phyloP scores from a whole-genome alignment of 352 stramenopile genomes.

The Blastocystis sp. region DNA sequence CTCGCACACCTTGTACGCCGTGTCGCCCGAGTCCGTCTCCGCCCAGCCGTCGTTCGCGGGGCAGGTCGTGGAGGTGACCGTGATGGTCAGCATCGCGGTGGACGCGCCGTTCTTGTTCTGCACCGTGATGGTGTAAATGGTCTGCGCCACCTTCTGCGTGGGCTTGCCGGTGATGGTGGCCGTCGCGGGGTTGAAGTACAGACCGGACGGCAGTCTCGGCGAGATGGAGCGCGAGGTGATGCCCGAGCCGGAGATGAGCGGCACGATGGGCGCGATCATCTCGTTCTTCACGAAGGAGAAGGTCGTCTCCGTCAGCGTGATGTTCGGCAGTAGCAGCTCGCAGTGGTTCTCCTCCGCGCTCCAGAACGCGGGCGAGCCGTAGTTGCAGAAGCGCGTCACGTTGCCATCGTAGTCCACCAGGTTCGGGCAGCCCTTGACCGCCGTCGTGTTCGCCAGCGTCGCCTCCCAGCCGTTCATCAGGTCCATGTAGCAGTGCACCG shows the following conservation, averaged over 20 bases:
- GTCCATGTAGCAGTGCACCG: slow-evolving; percentile 60
- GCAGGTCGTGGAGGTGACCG: slow-evolving; percentile 27
- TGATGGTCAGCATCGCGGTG: slow-evolving; percentile 51
- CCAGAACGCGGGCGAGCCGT: slow-evolving; percentile 45
- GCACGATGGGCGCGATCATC: slow-evolving; percentile 60
- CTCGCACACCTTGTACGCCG: slow-evolving; percentile 15
- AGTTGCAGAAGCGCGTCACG: slow-evolving; percentile 36
- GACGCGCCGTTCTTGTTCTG: slow-evolving; percentile 49
- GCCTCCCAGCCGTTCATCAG: slow-evolving; percentile 66
- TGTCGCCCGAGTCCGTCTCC: slow-evolving; percentile 62
- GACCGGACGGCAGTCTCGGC: slow-evolving; percentile 52
- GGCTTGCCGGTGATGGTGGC: slow-evolving; percentile 60
- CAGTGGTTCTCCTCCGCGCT: slow-evolving; percentile 36
- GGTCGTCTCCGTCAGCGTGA: slow-evolving; percentile 38
- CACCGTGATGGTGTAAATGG: slow-evolving; percentile 54
- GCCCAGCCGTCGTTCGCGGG: slow-evolving; percentile 26
- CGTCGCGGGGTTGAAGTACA: slow-evolving; percentile 61
- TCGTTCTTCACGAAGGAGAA: slow-evolving; percentile 65
- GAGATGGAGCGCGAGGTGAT: slow-evolving; percentile 46
- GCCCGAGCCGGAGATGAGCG: slow-evolving; percentile 21
- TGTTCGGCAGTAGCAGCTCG: slow-evolving; percentile 47
- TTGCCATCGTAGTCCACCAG: slow-evolving; percentile 37
- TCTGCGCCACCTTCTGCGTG: slow-evolving; percentile 39
- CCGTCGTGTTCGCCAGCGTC: slow-evolving; percentile 45
- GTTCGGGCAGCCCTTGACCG: slow-evolving; percentile 51